Evolutionary conservation across 1,284 basidiomycete genomes (phyloP).

Genomic region (Schizophyllum commune): DNA sequence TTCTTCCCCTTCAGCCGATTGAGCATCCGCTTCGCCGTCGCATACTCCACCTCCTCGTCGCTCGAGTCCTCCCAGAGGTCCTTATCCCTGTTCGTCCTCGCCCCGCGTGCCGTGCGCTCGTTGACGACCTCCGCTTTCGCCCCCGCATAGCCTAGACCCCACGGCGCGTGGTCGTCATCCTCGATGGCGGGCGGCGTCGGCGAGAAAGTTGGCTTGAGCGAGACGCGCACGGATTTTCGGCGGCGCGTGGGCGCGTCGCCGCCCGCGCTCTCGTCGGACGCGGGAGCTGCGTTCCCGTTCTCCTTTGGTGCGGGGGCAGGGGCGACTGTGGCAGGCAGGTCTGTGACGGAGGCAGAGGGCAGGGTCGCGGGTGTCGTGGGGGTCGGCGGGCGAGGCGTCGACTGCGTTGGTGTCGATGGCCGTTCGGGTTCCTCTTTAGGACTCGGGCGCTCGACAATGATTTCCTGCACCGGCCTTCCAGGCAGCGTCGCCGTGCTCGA

Average conservation of each 20-base stretch:
- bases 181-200: constrained; percentile 57
- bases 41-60: constrained; percentile 64
- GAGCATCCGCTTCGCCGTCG: constrained; percentile 46
- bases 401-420: neutral
- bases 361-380: constrained; percentile 4
- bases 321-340: neutral
- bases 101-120: constrained; percentile 8
- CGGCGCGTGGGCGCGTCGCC: constrained; percentile 17
- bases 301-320: neutral
- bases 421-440: neutral
- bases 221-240: constrained; percentile 69
- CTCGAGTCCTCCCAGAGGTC: constrained; percentile 68
- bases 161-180: constrained; percentile 41
- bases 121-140: neutral
- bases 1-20: constrained; percentile 5
- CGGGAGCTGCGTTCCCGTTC: neutral
- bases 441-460: neutral
- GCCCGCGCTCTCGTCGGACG: constrained; percentile 5
- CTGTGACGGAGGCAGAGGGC: neutral
- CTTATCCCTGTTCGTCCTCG: constrained; percentile 5
- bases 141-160: constrained; percentile 9
- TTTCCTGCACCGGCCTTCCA: constrained; percentile 18
- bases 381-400: neutral
- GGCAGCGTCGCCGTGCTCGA: constrained; percentile 16
- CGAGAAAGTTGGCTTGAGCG: constrained; percentile 63